These are phyloP conservation scores for Apophysomyces ossiformis DNA, from an alignment of 371 early-diverging fungal genomes.

Conservation along the genomic window DNA sequence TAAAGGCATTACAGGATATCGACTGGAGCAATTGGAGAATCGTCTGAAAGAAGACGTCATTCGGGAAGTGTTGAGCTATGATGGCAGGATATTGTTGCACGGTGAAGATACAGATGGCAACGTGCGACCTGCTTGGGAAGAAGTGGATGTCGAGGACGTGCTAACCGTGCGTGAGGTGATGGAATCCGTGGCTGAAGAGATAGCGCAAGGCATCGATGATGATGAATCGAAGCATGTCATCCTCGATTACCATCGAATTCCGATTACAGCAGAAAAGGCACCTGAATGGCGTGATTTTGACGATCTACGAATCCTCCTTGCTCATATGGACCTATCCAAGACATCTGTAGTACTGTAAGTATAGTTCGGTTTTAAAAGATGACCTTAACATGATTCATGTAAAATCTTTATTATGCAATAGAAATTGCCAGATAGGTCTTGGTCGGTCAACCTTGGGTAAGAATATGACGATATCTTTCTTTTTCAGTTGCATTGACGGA, in stretches of 20 bases:
- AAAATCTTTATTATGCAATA: constrained; percentile 14
- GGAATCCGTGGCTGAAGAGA: constrained; percentile 37
- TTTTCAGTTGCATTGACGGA: background rate
- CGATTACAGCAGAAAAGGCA: constrained; percentile 65
- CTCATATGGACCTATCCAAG: constrained; percentile 37
- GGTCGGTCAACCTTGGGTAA: constrained; percentile 68
- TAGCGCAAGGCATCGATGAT: constrained; percentile 14
- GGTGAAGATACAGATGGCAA: constrained; percentile 58
- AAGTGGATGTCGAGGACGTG: constrained; percentile 57
- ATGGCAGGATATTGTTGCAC: constrained; percentile 67
- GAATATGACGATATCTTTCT: background rate
- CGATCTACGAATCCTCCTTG: constrained; percentile 47
- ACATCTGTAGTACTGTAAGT: constrained; percentile 62
- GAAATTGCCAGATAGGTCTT: constrained; percentile 73
- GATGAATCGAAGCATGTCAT: constrained; percentile 2
- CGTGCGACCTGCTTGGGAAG: constrained; percentile 64
- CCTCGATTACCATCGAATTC: constrained; percentile 58
- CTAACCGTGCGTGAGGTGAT: constrained; percentile 63
- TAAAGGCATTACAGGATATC: constrained; percentile 68
- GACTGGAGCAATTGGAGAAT: constrained; percentile 73
- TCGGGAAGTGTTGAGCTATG: constrained; percentile 58
- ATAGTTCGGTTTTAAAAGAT: background rate
- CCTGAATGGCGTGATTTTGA: constrained; percentile 70
- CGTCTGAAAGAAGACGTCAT: constrained; percentile 72
- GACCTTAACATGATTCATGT: background rate